Conservation (phyloP, 2,329 filamentous ascomycete genomes). For the Claviceps sp. region DNA sequence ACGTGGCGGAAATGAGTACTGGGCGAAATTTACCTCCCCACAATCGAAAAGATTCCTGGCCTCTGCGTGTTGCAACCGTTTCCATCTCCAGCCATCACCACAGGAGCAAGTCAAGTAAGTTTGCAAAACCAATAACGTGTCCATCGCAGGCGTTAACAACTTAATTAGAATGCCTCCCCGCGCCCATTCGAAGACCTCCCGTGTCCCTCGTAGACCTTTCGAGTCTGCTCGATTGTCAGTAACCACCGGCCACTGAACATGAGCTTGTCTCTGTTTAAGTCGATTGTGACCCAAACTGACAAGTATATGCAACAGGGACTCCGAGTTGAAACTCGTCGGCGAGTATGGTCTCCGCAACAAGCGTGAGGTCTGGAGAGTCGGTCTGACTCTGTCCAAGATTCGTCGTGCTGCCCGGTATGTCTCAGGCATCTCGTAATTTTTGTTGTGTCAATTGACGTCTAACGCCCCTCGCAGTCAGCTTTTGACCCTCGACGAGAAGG, state of each 20-base stretch:
- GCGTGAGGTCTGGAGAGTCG: slow-evolving; percentile 99
- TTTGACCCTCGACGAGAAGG: slow-evolving; percentile 99
- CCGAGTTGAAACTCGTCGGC: slow-evolving; percentile 98
- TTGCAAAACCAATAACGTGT: neutral
- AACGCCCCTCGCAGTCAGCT: slow-evolving; percentile 61
- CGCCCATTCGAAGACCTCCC: slow-evolving; percentile 98
- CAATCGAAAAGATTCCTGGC: slow-evolving; percentile 18
- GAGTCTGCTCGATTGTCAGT: slow-evolving; percentile 99
- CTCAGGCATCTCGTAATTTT: neutral
- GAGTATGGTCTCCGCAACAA: slow-evolving; percentile 99
- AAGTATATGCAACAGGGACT: slow-evolving; percentile 59
- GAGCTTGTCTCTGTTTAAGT: slow-evolving; percentile 97
- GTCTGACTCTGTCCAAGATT: slow-evolving; percentile 99
- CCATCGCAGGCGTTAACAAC: slow-evolving; percentile 12
- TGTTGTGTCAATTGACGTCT: slow-evolving; percentile 8
- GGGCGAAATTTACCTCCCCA: slow-evolving; percentile 19
- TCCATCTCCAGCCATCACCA: slow-evolving; percentile 21
- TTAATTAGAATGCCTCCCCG: slow-evolving; percentile 26
- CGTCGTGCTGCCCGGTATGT: slow-evolving; percentile 98
- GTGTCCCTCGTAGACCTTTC: slow-evolving; percentile 95
- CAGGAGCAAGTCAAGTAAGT: slow-evolving; percentile 29
- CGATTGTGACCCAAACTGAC: slow-evolving; percentile 69
- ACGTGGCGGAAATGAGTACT: slow-evolving; percentile 14
- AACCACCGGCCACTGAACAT: slow-evolving; percentile 83
- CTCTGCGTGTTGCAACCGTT: slow-evolving; percentile 16